Conservation (phyloP, 768 basidiomycete genomes). For the Candolleomyces efflorescens region DNA sequence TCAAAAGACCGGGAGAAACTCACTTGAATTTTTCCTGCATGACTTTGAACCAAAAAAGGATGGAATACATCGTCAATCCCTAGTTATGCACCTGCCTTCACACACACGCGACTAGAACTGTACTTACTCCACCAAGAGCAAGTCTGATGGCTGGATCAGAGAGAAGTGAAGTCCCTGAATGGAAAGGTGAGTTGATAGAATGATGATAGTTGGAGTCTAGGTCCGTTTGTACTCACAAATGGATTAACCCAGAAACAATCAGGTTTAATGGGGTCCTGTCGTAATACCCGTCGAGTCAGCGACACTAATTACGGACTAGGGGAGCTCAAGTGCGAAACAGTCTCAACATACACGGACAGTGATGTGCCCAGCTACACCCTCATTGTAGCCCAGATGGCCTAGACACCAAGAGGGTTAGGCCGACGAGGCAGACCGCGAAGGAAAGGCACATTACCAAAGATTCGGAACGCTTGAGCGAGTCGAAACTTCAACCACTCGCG, state of each 20-base stretch:
- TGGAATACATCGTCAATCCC: neutral
- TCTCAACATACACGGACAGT: conserved; percentile 34
- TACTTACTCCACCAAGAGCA: conserved; percentile 42
- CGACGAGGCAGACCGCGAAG: neutral
- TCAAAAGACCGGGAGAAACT: neutral
- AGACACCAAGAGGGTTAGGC: neutral
- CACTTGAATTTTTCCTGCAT: conserved; percentile 24
- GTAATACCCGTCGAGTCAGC: neutral
- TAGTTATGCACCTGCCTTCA: too few species aligned
- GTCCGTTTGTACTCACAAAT: conserved; percentile 22
- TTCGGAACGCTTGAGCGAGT: conserved; percentile 42
- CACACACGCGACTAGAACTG: neutral
- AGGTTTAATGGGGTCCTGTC: conserved; percentile 33
- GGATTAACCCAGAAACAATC: conserved; percentile 49
- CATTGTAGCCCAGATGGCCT: conserved; percentile 40
- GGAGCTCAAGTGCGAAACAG: neutral
- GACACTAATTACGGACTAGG: neutral
- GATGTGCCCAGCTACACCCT: conserved; percentile 49
- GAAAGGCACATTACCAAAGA: conserved; percentile 30
- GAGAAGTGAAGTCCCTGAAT: conserved; percentile 40
- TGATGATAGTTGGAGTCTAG: neutral
- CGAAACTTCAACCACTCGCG: conserved; percentile 40
- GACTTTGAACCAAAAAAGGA: conserved; percentile 13
- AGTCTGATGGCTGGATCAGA: conserved; percentile 37
- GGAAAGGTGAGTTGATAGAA: neutral